These are phyloP conservation scores for Astrocystis sublimbata DNA, from an alignment of 495 filamentous ascomycete genomes.

Conservation along the genomic window DNA sequence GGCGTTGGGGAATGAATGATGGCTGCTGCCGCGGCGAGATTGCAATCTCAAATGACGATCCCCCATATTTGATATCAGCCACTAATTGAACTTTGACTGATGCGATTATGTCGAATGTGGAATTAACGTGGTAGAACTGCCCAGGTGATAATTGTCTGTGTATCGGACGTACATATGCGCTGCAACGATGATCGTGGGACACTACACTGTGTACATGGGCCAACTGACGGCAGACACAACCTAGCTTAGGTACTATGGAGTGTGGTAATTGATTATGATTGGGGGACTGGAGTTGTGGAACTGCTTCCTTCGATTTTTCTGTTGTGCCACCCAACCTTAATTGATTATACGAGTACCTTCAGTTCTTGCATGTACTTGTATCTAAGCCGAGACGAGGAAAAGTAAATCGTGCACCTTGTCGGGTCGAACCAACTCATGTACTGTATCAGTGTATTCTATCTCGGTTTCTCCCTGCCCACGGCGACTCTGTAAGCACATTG, in stretches of 20 bases:
- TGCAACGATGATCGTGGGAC: constrained; percentile 9
- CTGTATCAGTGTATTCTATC: not conserved
- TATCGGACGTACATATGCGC: too few species aligned
- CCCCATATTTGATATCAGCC: too few species aligned
- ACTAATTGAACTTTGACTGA: too few species aligned
- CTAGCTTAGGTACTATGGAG: not conserved
- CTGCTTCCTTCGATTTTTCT: not conserved
- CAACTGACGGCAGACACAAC: too few species aligned
- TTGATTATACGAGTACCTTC: too few species aligned
- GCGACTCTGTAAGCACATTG: too few species aligned
- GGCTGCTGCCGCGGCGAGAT: constrained; percentile 23
- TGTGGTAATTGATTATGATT: not conserved
- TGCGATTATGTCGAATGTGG: too few species aligned
- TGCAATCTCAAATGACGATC: constrained; percentile 26
- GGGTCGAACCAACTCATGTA: not conserved
- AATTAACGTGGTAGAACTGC: too few species aligned
- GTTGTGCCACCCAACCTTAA: constrained; percentile 7
- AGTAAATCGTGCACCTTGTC: not conserved
- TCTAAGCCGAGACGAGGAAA: not conserved
- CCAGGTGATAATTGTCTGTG: too few species aligned
- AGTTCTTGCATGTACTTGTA: too few species aligned
- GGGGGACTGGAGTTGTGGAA: not conserved
- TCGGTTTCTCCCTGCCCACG: not conserved
- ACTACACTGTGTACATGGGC: too few species aligned
- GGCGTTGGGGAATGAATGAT: constrained; percentile 28